These are phyloP conservation scores for Annulohypoxylon moriforme DNA, from an alignment of 495 filamentous ascomycete species.

Conservation along the genomic window DNA sequence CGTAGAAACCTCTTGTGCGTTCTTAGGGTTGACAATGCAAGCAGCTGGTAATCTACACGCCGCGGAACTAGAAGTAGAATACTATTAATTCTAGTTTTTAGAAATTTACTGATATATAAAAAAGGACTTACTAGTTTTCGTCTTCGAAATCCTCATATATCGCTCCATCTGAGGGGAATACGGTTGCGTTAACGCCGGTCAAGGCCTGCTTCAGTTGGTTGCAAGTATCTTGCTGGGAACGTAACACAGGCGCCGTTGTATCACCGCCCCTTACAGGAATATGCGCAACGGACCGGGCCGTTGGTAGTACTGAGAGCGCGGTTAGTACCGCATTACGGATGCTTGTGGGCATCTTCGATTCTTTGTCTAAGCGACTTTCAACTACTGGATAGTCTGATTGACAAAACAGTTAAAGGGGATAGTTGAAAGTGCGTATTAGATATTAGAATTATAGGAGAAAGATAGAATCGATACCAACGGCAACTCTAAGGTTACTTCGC, in stretches of 20 bases:
- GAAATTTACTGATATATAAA: background rate
- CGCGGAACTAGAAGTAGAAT: slow-evolving; percentile 25
- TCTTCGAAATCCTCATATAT: slow-evolving; percentile 26
- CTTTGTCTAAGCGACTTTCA: background rate
- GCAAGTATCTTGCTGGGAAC: slow-evolving; percentile 16
- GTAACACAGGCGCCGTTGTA: slow-evolving; percentile 5
- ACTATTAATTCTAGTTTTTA: slow-evolving; percentile 5
- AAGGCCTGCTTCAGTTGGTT: slow-evolving; percentile 19
- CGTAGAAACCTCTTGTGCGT: slow-evolving; percentile 47
- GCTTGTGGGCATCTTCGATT: slow-evolving; percentile 26
- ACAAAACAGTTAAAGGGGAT: background rate
- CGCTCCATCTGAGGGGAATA: slow-evolving; percentile 26
- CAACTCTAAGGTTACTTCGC: background rate
- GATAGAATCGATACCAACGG: background rate
- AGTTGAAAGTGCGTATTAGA: background rate
- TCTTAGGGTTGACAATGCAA: slow-evolving; percentile 58
- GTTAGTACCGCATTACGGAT: slow-evolving; percentile 27
- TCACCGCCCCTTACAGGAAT: slow-evolving; percentile 14
- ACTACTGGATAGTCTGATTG: background rate
- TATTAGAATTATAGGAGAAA: slow-evolving; percentile 8
- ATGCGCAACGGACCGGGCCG: slow-evolving; percentile 15
- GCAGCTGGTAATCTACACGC: slow-evolving; percentile 46
- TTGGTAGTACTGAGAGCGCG: slow-evolving; percentile 26
- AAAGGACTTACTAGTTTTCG: slow-evolving; percentile 36
- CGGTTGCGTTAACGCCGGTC: slow-evolving; percentile 14